These are phyloP conservation scores for Ceratobasidium theobromae DNA, from an alignment of 1,284 basidiomycete species.

Conservation along the genomic window DNA sequence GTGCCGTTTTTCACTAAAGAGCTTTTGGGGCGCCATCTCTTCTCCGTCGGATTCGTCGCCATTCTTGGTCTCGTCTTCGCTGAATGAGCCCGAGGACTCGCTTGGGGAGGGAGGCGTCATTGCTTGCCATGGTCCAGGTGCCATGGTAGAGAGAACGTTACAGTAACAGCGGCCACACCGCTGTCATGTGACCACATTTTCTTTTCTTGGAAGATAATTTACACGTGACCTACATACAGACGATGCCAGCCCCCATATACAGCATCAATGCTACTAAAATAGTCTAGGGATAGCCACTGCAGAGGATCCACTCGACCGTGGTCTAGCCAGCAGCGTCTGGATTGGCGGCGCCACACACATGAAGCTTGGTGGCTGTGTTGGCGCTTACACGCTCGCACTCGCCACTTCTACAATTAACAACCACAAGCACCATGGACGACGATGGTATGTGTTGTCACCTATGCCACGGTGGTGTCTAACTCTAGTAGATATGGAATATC, in stretches of 20 bases:
- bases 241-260: too few species aligned
- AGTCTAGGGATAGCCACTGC: too few species aligned
- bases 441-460: slow-evolving; percentile 49
- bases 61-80: slow-evolving; percentile 8
- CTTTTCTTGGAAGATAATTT: too few species aligned
- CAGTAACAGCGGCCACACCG: too few species aligned
- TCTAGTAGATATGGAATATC: slow-evolving; percentile 70
- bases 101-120: slow-evolving; percentile 31
- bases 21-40: slow-evolving; percentile 21
- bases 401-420: neutral
- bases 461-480: neutral
- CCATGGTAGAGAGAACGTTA: slow-evolving; percentile 2
- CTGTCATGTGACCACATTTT: too few species aligned
- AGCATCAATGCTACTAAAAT: too few species aligned
- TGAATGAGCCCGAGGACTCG: slow-evolving; percentile 16
- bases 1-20: slow-evolving; percentile 62
- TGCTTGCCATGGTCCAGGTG: neutral
- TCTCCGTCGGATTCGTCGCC: slow-evolving; percentile 22
- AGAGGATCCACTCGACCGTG: too few species aligned
- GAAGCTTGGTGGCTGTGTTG: slow-evolving; percentile 15
- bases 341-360: neutral
- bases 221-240: too few species aligned
- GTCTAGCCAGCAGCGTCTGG: too few species aligned
- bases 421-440: slow-evolving; percentile 63
- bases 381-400: neutral